Evolutionary conservation across 1,284 basidiomycete species (phyloP).

Genomic region (Ceratorhiza oryzae-sativae): DNA sequence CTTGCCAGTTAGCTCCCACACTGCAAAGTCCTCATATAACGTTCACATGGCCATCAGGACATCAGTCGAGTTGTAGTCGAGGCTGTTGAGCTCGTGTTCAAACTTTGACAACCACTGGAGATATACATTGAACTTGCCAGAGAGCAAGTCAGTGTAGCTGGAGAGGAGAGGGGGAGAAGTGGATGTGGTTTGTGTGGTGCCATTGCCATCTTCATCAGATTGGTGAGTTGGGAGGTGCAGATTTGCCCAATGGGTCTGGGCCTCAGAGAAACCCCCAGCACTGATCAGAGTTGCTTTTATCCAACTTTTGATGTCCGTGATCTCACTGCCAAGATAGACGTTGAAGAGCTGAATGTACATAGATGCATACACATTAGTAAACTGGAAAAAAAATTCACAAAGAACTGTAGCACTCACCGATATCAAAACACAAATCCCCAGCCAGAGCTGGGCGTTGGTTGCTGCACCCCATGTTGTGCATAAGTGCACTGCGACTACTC

Average conservation of each 20-base stretch:
- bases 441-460: not conserved
- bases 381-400: not conserved
- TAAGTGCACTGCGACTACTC: not conserved
- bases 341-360: not conserved
- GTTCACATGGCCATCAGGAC: not conserved
- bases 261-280: not conserved
- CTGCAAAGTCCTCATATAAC: not conserved
- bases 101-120: not conserved
- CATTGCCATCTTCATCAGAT: not conserved
- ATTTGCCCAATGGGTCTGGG: not conserved
- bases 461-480: not conserved
- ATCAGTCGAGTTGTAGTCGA: not conserved
- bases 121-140: not conserved
- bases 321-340: not conserved
- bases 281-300: not conserved
- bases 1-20: not conserved
- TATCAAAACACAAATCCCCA: not conserved
- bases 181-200: not conserved
- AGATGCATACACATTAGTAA: not conserved
- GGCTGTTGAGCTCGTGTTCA: not conserved
- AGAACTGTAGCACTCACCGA: not conserved
- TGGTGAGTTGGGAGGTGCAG: not conserved
- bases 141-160: not conserved
- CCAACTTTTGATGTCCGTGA: not conserved
- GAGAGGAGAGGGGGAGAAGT: not conserved